Conservation (phyloP, 148 eudicot genomes). For the Cornus suecica region DNA sequence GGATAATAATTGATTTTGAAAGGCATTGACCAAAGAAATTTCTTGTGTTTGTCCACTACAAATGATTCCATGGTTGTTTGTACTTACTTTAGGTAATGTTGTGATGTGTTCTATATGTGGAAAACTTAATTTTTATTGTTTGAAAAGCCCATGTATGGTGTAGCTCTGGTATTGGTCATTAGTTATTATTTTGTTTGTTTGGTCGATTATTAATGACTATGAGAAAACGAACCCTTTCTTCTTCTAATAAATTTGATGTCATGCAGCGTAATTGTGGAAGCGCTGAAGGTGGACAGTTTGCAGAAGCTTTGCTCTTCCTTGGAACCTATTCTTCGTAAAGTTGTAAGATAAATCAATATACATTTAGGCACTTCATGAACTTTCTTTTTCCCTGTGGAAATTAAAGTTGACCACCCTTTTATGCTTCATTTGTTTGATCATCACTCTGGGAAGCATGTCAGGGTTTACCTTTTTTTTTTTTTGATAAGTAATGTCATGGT, state of each 20-base stretch:
- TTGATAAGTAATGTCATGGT: no score
- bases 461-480: neutral
- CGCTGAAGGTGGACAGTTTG: conserved; percentile 62
- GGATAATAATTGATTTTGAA: neutral
- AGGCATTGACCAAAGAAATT: neutral
- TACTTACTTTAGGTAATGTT: neutral
- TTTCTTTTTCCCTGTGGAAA: neutral
- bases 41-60: neutral
- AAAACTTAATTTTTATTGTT: neutral
- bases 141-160: neutral
- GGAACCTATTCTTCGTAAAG: conserved; percentile 68
- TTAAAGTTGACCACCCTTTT: neutral
- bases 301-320: conserved; percentile 68
- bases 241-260: neutral
- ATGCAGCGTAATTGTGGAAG: conserved; percentile 65
- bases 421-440: neutral
- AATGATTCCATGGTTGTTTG: neutral
- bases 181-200: neutral
- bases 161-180: neutral
- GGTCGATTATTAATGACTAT: neutral
- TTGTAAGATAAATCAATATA: conserved; percentile 36
- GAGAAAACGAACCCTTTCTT: neutral
- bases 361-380: neutral
- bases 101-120: neutral
- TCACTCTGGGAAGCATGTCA: neutral